Evolutionary conservation across 148 eudicot genomes (phyloP), one percentile per base, ranked within the genome.

Genomic region (Rhododendron williamsianum): DNA sequence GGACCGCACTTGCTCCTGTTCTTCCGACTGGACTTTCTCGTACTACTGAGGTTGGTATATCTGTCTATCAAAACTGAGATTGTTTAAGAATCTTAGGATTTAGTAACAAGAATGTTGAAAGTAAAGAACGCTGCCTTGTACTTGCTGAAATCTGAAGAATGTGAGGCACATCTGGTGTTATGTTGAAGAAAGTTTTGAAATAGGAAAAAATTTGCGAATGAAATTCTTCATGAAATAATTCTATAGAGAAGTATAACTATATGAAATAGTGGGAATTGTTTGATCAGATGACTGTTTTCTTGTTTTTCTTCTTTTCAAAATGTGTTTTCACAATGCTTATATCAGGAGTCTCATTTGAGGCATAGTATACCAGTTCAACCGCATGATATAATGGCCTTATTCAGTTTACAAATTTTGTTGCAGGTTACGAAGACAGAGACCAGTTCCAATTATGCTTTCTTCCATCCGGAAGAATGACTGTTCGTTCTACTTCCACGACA

Each of bases 381-480:
- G 38, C 41, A 13, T 12, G 7, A 8, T 71, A 33, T 30, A 71
- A 30, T 30, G 19, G 76, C 76, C 74, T 69, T 69, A 36, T 73
- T 33, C 41, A 16, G 16, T 38, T 73, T 35, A 82, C 41, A 27
- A 81, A 41, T 63, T 48, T 76, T 16, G 80, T 25, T 89, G 90
- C 94, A 96, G 99, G 93, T 90, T 67, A 91, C 93, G 25, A 95
- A 96, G 89, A 91, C 93, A 23, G 98, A 94, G 89, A 87, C 87
- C 85, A 91, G 92, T 89, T 95, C 99, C 23, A 89, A 91, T 83
- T 95, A 95, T 79, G 84, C 91, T 83, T 93, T 94, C 90, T 96
- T 92, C 73, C 91, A 89, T 86, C 94, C 90, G 67, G 95, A 93
- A 87, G 93, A 91, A 69, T 89, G 65, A 63, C 25, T 16, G 7